Evolutionary conservation across 192 early-diverging fungal species (phyloP), one percentile per base, ranked within the genome.

Genomic region (Irineochytrium annulatum): DNA sequence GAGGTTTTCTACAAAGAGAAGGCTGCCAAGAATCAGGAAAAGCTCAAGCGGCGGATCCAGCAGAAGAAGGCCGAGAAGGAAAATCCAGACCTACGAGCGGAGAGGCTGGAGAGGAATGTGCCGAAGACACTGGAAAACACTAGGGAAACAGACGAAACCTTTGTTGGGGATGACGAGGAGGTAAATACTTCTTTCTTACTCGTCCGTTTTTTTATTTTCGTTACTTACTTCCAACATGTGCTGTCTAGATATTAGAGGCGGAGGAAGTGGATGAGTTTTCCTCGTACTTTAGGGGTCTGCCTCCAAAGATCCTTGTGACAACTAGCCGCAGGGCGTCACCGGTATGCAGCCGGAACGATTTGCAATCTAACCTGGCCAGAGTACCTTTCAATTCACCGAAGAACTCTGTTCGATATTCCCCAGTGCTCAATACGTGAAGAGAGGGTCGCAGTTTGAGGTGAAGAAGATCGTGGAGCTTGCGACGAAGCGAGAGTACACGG

Each of bases 291-390:
- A 80, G 80, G 43, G 95, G 94, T 24, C 61, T 86, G 43, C 66
- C 82, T 41, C 93, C 97, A 48, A 99, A 99, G 76, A 85, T 99
- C 34, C 73, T 97, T 17, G 81, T 99, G 4, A 99, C 97, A 13
- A 95, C 97, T 17, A 87, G 79, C 59, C 86, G 83, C 60, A 60
- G 81, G 29, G 74, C 84, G 24, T 78, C 81, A 28, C 66, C 79
- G 28, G 85, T 87, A 76, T 59, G 69, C 43, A 22, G 33, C 28
- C 27, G 13, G 2, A 26, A 44, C 19, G 31, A 26, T 34, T 31
- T 16, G 28, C 32, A 14, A 22, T 17, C 28, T 29, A 3, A 58
- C 1, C 44, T 59, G 19, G 17, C 27, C 63, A 83, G 72, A 71
- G 71, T 30, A 80, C 82, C 6, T 88, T 93, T 53, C 83, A 91